Evolutionary conservation across 1,284 basidiomycete genomes (phyloP).

Genomic region (Fomes fomentarius): DNA sequence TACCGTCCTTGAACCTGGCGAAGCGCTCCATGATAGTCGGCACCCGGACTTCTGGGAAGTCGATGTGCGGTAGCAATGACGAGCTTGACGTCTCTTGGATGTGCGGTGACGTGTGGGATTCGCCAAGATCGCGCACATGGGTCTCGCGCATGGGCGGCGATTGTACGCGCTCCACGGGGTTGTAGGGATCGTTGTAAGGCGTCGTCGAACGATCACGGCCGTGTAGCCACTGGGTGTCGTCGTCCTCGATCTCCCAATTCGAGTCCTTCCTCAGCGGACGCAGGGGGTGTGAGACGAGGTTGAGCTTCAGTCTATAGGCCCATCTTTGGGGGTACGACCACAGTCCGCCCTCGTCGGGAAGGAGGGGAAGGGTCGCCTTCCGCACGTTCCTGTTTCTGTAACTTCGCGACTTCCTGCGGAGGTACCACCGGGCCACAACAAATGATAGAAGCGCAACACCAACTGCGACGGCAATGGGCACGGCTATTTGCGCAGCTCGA

Average conservation of each 20-base stretch:
- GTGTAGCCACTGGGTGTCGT: slow-evolving; percentile 6
- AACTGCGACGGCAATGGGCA: slow-evolving; percentile 22
- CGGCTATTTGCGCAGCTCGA: slow-evolving; percentile 19
- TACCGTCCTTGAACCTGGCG: slow-evolving; percentile 16
- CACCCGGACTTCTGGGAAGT: slow-evolving; percentile 13
- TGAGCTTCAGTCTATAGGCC: slow-evolving; percentile 1
- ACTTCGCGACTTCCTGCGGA: slow-evolving; percentile 1
- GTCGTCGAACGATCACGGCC: background rate
- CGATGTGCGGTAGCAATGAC: slow-evolving; percentile 16
- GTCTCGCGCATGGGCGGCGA: background rate
- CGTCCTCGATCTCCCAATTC: slow-evolving; percentile 20
- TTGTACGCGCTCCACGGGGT: background rate
- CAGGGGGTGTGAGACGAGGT: slow-evolving; percentile 8
- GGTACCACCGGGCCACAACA: slow-evolving; percentile 13
- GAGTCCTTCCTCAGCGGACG: slow-evolving; percentile 12
- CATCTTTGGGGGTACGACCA: slow-evolving; percentile 7
- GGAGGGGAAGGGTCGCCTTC: slow-evolving; percentile 3
- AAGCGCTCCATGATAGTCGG: slow-evolving; percentile 22
- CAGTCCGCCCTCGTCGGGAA: background rate
- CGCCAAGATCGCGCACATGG: slow-evolving; percentile 7
- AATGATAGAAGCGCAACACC: slow-evolving; percentile 16
- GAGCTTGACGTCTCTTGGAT: slow-evolving; percentile 13
- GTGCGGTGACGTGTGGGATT: slow-evolving; percentile 13
- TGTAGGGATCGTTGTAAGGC: slow-evolving; percentile 12
- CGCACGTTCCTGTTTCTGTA: background rate